phyloP scores from a whole-genome alignment of 768 basidiomycete species.

The Leucocoprinus leucothites region DNA sequence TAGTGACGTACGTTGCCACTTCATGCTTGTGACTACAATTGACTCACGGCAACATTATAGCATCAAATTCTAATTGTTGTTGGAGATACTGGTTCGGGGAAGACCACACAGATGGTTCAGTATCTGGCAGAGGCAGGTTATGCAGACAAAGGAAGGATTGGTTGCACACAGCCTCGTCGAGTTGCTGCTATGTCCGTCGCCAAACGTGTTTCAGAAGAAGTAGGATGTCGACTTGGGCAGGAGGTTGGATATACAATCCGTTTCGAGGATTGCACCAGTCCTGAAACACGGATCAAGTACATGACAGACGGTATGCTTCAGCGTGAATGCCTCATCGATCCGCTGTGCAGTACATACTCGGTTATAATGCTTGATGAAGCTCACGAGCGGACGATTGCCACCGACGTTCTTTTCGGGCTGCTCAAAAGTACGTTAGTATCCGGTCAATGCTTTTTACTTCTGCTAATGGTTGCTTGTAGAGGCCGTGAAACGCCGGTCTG shows the following conservation, averaged over 20 bases:
- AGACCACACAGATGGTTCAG: slow-evolving; percentile 99
- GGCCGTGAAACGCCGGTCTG: slow-evolving; percentile 90
- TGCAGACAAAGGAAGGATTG: slow-evolving; percentile 87
- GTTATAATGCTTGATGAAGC: slow-evolving; percentile 99
- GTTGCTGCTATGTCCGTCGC: slow-evolving; percentile 99
- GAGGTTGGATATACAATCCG: slow-evolving; percentile 99
- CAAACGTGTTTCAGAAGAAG: slow-evolving; percentile 97
- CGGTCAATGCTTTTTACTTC: background rate
- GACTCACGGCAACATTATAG: slow-evolving; percentile 33
- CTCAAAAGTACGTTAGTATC: slow-evolving; percentile 67
- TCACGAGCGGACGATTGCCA: slow-evolving; percentile 97
- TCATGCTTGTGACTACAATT: background rate
- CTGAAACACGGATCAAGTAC: slow-evolving; percentile 99
- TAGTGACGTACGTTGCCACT: slow-evolving; percentile 59
- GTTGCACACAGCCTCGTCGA: slow-evolving; percentile 98
- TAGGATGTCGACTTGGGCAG: slow-evolving; percentile 94
- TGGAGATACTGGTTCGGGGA: slow-evolving; percentile 98
- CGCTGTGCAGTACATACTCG: slow-evolving; percentile 87
- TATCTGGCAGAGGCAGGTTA: slow-evolving; percentile 95
- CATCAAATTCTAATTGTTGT: slow-evolving; percentile 98
- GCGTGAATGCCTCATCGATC: slow-evolving; percentile 94
- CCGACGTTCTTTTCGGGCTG: slow-evolving; percentile 95
- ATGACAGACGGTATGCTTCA: slow-evolving; percentile 99
- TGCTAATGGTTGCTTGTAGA: slow-evolving; percentile 47
- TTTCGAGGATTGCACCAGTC: slow-evolving; percentile 98